Percentiles rank a stretch among this genome's conserved stretches.
Evolutionary conservation across 2,329 filamentous ascomycete species (phyloP).

Genomic region (Epicoccum sorghinum): DNA sequence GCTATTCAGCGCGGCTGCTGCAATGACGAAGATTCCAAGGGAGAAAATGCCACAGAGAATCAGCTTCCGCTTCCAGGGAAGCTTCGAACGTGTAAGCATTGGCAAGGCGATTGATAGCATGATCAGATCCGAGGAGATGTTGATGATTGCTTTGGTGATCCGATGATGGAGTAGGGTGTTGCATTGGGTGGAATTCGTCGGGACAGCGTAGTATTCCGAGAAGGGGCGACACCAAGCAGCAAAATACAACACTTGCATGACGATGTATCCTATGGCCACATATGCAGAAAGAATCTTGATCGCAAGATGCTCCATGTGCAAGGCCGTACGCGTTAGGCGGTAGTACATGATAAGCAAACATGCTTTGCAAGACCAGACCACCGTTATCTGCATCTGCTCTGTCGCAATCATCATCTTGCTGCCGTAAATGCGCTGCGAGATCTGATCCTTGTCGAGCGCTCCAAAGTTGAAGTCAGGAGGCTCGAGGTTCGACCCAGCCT

Average conservation of each 20-base stretch:
- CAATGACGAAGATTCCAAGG: slow-evolving; percentile 58
- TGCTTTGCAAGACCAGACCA: slow-evolving; percentile 60
- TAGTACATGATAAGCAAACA: slow-evolving; percentile 62
- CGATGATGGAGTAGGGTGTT: slow-evolving; percentile 43
- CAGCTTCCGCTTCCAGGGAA: slow-evolving; percentile 57
- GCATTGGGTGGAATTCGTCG: slow-evolving; percentile 47
- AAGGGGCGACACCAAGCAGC: slow-evolving; percentile 62
- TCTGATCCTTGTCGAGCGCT: slow-evolving; percentile 45
- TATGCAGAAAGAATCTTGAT: slow-evolving; percentile 56
- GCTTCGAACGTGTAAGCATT: slow-evolving; percentile 51
- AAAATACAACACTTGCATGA: slow-evolving; percentile 58
- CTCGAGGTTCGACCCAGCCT: slow-evolving; percentile 52
- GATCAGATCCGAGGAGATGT: slow-evolving; percentile 54
- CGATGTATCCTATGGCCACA: slow-evolving; percentile 54
- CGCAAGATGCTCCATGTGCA: slow-evolving; percentile 33
- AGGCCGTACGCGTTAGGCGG: slow-evolving; percentile 52
- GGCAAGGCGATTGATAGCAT: slow-evolving; percentile 54
- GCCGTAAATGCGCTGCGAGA: slow-evolving; percentile 37
- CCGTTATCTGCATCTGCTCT: slow-evolving; percentile 59
- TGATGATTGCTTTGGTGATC: slow-evolving; percentile 51
- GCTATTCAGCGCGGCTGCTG: slow-evolving; percentile 57
- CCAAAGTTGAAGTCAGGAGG: slow-evolving; percentile 54
- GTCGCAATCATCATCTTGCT: slow-evolving; percentile 60
- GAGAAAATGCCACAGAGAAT: slow-evolving; percentile 63
- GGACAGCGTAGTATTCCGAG: slow-evolving; percentile 59